Base-by-base conservation (phyloP, 768 basidiomycete genomes). In the Kwoniella sp. region DNA sequence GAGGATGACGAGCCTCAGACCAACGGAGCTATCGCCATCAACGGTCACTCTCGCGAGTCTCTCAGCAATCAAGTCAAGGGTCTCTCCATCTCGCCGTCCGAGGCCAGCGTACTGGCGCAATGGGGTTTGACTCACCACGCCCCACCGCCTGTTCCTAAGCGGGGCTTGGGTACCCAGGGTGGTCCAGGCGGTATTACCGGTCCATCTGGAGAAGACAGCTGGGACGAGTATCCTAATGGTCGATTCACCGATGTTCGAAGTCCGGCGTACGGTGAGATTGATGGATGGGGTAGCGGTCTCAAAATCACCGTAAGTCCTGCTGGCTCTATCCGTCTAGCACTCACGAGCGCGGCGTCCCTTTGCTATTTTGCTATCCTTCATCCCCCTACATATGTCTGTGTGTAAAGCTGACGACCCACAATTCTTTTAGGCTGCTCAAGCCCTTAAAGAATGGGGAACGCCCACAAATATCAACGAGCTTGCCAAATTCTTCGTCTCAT, bases 401-500 rank as follows among this genome's bases (percentile, higher is more conserved):
- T 29, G 22, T 1, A 48, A 20, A 37, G 51, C 53, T 55, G 38
- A 28, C 20, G 4, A 7, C 8, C 47, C 23, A 22, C 12, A 9
- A n/a, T 29, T 17, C 50, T 51, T 58, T n/a, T 66, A 93, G 90
- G 85, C 86, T 38, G 82, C 82, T 23, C 86, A 88, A 74, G 85
- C 86, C 1, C 81, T 90, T 26, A 81, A 84, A 22, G 84, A 89
- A 60, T 97, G 93, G 92, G 90, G 91, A 1, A 82, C 86, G 53
- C 93, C 91, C 75, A 86, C 81, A 68, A 83, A 85, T 0, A 66
- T 84, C 1, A 83, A 85, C 29, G 92, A 95, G 71, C 83, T 99
- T 51, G 92, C 90, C 0, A 79, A 82, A 12, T 83, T 98, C 61
- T 94, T 96, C 84, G 82, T 91, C 12, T 85, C 86, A 50, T 88